Base-by-base conservation (phyloP, 768 basidiomycete species). In the Trichaptum fuscoviolaceum region DNA sequence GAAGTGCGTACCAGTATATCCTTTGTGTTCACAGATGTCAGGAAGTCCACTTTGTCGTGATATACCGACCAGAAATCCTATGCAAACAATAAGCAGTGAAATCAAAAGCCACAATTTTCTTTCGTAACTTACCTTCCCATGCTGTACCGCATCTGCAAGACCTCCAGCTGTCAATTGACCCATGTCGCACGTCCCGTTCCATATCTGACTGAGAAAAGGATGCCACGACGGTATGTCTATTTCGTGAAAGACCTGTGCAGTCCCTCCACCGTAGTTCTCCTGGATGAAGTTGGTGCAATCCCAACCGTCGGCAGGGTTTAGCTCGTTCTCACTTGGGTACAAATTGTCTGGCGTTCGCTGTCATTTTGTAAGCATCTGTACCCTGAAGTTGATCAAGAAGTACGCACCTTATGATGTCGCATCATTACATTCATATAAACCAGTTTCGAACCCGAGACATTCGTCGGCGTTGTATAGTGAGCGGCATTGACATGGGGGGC, bases 301-400 rank as follows among this genome's bases (percentile, higher is more conserved):
- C 83, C 83, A 84, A 12, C 77, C 77, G 3, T 70, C 68, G 9
- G 69, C 8, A 2, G 78, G 74, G 63, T 83, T 81, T 35, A 84
- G 73, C 23, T 69, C 69, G 36, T 75, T 79, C 67, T 84, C 83
- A 23, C 73, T 66, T 0, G 82, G 83, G 63, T 81, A 82, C 20
- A 83, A 67, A 67, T 84, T 84, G 69, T 84, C 83, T 0, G 83
- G 83, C 15, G 83, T 82, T 26, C 83, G 74, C 83, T 83, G 66
- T 35, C 23, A 35, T 26, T 30, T 12, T 18, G 20, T 30, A 12
- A 59, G 63, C 8, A 20, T 6, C 17, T 23, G 42, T 3, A 52
- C 42, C 24, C 15, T n/a, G 30, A 35, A 35, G 35, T 26, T 26
- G 8, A 42, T 15, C 63, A 12, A 4, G 12, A 65, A 26, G 15